Evolutionary conservation across 208 protist species (phyloP), one percentile per base, ranked within the genome.

Genomic region (Trypanosoma caninum): DNA sequence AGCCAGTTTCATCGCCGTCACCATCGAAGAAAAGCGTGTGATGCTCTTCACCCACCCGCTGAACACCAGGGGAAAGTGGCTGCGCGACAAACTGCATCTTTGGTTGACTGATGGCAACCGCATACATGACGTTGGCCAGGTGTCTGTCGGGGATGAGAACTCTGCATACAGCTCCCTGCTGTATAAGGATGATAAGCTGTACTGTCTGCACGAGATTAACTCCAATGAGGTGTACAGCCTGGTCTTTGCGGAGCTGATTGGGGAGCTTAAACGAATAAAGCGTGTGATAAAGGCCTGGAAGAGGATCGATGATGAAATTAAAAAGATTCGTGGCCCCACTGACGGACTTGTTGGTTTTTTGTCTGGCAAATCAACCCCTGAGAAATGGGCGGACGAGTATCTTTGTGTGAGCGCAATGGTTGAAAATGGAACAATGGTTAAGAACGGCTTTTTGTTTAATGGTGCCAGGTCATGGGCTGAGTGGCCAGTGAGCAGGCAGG

Each of bases 401-500:
- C 45, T 20, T 20, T 65, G 59, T 28, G 59, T 65, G 40, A 22
- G 47, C 34, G 59, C 59, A n/a, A 37, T 28, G 13, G 22, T 65
- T 4, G 6, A 1, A 7, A 2, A 40, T 45, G 59, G 16, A 46
- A 20, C 20, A 25, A 48, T 22, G 18, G 48, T 57, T 16, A n/a
- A 4, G 2, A 35, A 57, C 13, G 59, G 59, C 9, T 27, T 65
- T 1, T n/a, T 1, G 27, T 55, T 65, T 22, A 48, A n/a, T 7
- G 59, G 59, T 13, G 2, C 33, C 13, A 10, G 10, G 3, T 20
- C 5, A 28, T 14, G 59, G 6, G 63, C 45, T 10, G 25, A 25
- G 25, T 69, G 63, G 63, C 63, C 63, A 9, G 63, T 69, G 22
- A 37, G 34, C n/a, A 42, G 23, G 22, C 63, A 61, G 42, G 63